Conservation (phyloP, 192 early-diverging fungal species). For the Entomortierella beljakovae region DNA sequence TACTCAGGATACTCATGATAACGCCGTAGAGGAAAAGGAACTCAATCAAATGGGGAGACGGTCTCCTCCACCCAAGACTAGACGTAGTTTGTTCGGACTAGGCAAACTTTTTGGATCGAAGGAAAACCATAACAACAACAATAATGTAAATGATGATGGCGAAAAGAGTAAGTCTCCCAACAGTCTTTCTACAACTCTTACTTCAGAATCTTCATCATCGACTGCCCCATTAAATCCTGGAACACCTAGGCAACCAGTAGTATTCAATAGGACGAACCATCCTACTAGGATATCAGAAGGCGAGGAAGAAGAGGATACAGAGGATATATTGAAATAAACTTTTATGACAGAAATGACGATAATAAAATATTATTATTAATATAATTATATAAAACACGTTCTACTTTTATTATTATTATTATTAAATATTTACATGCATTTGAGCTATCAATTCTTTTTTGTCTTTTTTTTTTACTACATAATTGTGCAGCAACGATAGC, state of each 20-base stretch:
- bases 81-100: conserved; percentile 12
- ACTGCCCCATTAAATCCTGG: background rate
- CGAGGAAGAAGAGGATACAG: conserved; percentile 43
- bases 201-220: background rate
- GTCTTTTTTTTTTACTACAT: conserved; percentile 14
- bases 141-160: background rate
- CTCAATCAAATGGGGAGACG: background rate
- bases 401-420: too few species aligned
- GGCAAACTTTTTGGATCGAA: conserved; percentile 14
- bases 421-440: too few species aligned
- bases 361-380: background rate
- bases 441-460: background rate
- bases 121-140: background rate
- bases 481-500: conserved; percentile 16
- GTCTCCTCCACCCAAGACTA: conserved; percentile 1
- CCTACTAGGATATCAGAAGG: conserved; percentile 50
- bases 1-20: background rate
- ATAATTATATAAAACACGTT: background rate
- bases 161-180: background rate
- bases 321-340: conserved; percentile 9
- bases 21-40: background rate
- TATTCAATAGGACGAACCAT: conserved; percentile 38
- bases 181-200: background rate
- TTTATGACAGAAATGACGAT: background rate
- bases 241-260: background rate